Conservation (phyloP, 805 yeast species). For the Ogataea pini region DNA sequence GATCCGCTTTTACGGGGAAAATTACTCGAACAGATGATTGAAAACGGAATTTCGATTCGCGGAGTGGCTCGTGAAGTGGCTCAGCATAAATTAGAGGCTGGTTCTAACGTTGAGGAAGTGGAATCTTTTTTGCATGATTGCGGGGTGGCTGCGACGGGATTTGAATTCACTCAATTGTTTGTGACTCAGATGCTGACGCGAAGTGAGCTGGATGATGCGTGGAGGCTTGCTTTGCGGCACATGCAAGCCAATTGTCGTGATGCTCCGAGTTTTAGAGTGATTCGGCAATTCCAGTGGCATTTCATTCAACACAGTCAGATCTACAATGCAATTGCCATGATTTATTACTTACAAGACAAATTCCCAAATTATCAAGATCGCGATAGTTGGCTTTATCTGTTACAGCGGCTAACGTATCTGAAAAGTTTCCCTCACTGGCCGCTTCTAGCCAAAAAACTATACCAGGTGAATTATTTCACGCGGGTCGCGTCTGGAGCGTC, state of each 20-base stretch:
- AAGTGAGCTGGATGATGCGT: conserved; percentile 12
- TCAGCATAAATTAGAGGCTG: conserved; percentile 2
- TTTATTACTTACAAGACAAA: conserved; percentile 8
- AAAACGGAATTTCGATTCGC: neutral
- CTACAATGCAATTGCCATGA: conserved; percentile 19
- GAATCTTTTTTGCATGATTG: neutral
- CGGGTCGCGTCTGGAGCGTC: neutral
- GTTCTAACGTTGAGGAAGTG: neutral
- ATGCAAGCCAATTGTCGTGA: conserved; percentile 1
- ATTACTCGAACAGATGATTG: conserved; percentile 9
- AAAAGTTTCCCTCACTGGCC: conserved; percentile 14
- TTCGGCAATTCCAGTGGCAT: conserved; percentile 14
- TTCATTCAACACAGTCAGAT: conserved; percentile 14
- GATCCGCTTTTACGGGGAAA: conserved; percentile 6
- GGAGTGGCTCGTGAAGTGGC: conserved; percentile 9
- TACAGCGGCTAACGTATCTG: conserved; percentile 3
- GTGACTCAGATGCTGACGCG: conserved; percentile 4
- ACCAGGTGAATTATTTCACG: conserved; percentile 11
- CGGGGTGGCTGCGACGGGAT: neutral
- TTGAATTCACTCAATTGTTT: neutral
- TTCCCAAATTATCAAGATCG: conserved; percentile 13
- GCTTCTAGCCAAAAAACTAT: conserved; percentile 16
- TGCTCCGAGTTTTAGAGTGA: conserved; percentile 13
- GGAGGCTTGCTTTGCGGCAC: conserved; percentile 10
- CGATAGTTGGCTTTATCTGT: conserved; percentile 11